Conservation (phyloP, 345 rosid genomes). For the Acer saccharum region DNA sequence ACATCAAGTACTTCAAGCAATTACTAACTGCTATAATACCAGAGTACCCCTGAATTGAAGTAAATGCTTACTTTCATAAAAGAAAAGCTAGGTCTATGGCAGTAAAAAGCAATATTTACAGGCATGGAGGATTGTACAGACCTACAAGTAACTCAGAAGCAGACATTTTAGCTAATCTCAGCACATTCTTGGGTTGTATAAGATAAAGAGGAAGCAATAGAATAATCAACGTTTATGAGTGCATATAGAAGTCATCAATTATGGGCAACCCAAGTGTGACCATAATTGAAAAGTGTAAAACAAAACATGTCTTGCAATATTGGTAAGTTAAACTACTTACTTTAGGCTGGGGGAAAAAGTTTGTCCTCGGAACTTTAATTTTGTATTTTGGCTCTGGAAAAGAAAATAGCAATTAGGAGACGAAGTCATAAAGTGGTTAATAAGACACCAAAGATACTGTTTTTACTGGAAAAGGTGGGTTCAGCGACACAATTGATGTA, state of each 20-base stretch:
- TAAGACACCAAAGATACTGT: neutral
- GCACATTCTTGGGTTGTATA: neutral
- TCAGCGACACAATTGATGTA: neutral
- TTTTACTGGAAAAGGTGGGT: neutral
- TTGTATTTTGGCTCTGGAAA: slow-evolving; percentile 82
- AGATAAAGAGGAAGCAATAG: no score
- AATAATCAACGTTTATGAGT: no score
- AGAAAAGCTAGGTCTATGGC: no score
- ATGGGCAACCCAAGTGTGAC: no score
- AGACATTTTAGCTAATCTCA: neutral
- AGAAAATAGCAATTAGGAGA: slow-evolving; percentile 13
- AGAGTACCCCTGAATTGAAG: neutral
- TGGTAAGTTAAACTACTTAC: slow-evolving; percentile 41
- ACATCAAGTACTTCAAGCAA: neutral
- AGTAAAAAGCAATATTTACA: neutral
- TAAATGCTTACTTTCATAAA: no score
- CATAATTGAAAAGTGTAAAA: neutral
- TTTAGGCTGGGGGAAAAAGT: slow-evolving; percentile 91
- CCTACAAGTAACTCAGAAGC: neutral
- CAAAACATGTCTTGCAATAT: neutral
- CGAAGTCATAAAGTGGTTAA: neutral
- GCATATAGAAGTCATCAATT: neutral
- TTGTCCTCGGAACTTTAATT: slow-evolving; percentile 74
- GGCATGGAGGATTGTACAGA: neutral
- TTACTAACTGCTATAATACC: neutral